These are phyloP conservation scores for Gymnopus androsaceus DNA, from an alignment of 1,284 basidiomycete species.

Conservation along the genomic window DNA sequence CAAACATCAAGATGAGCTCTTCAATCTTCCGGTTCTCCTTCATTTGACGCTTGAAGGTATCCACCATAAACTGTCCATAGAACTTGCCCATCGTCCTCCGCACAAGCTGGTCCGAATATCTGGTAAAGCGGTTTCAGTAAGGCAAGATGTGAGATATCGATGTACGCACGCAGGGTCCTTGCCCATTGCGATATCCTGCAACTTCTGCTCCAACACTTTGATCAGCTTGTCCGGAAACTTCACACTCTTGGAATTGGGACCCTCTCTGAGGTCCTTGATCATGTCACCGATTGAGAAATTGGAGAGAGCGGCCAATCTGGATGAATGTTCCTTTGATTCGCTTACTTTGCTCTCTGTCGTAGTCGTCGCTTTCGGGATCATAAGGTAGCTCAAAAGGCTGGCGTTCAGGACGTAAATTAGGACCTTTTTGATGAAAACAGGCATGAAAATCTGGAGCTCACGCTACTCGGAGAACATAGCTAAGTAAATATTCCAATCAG, in stretches of 20 bases:
- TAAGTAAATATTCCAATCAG: conserved; percentile 31
- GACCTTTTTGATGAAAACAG: conserved; percentile 16
- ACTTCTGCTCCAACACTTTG: conserved; percentile 82
- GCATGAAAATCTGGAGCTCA: conserved; percentile 41
- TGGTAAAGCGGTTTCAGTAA: conserved; percentile 30
- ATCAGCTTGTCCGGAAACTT: conserved; percentile 92
- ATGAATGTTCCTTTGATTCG: conserved; percentile 51
- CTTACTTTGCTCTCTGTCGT: conserved; percentile 6
- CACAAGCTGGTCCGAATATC: conserved; percentile 85
- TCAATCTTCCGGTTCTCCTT: conserved; percentile 97
- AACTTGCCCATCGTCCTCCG: conserved; percentile 88
- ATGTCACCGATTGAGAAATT: conserved; percentile 83
- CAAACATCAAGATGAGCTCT: conserved; percentile 94
- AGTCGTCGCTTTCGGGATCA: conserved; percentile 58
- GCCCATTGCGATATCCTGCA: conserved; percentile 91
- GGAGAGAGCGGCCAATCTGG: conserved; percentile 71
- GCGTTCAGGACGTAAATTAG: not conserved
- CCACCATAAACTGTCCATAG: conserved; percentile 85
- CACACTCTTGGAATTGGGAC: conserved; percentile 65
- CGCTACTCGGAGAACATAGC: conserved; percentile 79
- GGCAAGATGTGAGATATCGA: not conserved
- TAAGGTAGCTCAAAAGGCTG: conserved; percentile 70
- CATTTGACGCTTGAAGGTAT: conserved; percentile 84
- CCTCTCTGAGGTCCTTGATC: conserved; percentile 75
- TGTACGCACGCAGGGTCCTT: conserved; percentile 77